Percentiles rank a stretch among this genome's conserved stretches.
Evolutionary conservation across 2,329 filamentous ascomycete species (phyloP).

Genomic region (Paraphoma sp.): DNA sequence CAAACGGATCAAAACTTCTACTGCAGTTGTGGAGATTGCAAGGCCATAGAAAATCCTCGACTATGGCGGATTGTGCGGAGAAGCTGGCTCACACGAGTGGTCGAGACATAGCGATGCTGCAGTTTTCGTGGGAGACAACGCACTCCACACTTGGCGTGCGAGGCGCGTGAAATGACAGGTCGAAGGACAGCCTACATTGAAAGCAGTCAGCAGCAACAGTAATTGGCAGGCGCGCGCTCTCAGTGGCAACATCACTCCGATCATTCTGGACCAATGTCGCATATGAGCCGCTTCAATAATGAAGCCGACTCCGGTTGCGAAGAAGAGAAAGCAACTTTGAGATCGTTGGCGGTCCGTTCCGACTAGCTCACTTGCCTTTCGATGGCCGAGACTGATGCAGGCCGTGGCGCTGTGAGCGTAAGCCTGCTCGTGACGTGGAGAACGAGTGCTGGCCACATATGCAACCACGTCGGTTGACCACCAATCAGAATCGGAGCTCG

Average conservation of each 20-base stretch:
- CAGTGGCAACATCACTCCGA: neutral
- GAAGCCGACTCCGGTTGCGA: too few relatives aligned
- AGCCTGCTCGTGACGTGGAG: slow-evolving; percentile 46
- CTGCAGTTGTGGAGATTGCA: slow-evolving; percentile 17
- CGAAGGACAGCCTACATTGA: slow-evolving; percentile 1
- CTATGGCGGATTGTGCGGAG: slow-evolving; percentile 22
- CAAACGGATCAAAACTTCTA: slow-evolving; percentile 3
- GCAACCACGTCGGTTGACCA: slow-evolving; percentile 19
- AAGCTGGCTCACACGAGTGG: slow-evolving; percentile 22
- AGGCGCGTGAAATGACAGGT: slow-evolving; percentile 12
- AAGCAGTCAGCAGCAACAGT: neutral
- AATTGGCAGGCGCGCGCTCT: neutral
- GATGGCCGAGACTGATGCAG: slow-evolving; percentile 29
- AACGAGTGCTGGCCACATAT: slow-evolving; percentile 30
- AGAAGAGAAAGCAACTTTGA: neutral
- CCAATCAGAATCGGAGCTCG: slow-evolving; percentile 20
- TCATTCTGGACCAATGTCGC: too few relatives aligned
- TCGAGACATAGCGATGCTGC: slow-evolving; percentile 16
- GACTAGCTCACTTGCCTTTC: slow-evolving; percentile 6
- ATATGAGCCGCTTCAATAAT: too few relatives aligned
- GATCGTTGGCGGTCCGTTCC: slow-evolving; percentile 29
- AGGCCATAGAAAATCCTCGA: slow-evolving; percentile 18
- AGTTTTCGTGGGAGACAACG: slow-evolving; percentile 33
- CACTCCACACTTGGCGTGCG: slow-evolving; percentile 38
- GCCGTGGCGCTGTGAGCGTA: slow-evolving; percentile 15